Evolutionary conservation across 495 filamentous ascomycete species (phyloP).

Genomic region (Aspergillus steynii): DNA sequence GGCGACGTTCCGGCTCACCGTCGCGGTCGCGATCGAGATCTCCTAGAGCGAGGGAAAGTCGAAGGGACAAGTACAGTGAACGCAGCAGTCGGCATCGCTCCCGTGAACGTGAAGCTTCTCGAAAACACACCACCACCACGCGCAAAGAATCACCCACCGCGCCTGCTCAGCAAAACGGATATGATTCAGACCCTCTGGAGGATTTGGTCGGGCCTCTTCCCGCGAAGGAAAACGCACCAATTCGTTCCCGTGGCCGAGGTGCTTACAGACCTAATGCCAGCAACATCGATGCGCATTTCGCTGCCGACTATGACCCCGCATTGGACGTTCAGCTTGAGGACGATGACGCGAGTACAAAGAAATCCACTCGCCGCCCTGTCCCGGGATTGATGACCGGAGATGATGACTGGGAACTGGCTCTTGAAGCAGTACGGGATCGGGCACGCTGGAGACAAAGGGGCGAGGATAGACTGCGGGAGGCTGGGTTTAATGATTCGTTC

Average conservation of each 20-base stretch:
- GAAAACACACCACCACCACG: constrained; percentile 4
- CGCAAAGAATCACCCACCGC: constrained; percentile 2
- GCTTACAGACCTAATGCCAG: constrained; percentile 53
- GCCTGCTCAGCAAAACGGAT: constrained; percentile 14
- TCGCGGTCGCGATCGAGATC: constrained; percentile 35
- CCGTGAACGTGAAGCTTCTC: constrained; percentile 16
- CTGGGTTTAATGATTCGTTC: constrained; percentile 77
- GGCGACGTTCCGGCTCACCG: constrained; percentile 26
- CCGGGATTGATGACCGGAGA: constrained; percentile 45
- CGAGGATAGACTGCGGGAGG: constrained; percentile 73
- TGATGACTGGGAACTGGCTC: constrained; percentile 80
- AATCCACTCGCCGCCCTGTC: constrained; percentile 37
- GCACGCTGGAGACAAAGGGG: constrained; percentile 78
- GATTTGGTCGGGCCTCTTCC: constrained; percentile 79
- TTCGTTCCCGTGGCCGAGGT: constrained; percentile 78
- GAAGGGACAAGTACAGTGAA: constrained; percentile 11
- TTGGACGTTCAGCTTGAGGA: constrained; percentile 63
- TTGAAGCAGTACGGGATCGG: constrained; percentile 80
- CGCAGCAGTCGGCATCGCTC: constrained; percentile 8
- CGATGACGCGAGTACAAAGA: constrained; percentile 37
- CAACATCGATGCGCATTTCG: constrained; percentile 80
- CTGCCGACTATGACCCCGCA: constrained; percentile 72
- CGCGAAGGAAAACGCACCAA: constrained; percentile 43
- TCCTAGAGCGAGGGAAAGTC: constrained; percentile 14
- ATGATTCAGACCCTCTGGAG: constrained; percentile 76